Evolutionary conservation across 306 rosid genomes (phyloP).

Genomic region (Glycine tomentella): DNA sequence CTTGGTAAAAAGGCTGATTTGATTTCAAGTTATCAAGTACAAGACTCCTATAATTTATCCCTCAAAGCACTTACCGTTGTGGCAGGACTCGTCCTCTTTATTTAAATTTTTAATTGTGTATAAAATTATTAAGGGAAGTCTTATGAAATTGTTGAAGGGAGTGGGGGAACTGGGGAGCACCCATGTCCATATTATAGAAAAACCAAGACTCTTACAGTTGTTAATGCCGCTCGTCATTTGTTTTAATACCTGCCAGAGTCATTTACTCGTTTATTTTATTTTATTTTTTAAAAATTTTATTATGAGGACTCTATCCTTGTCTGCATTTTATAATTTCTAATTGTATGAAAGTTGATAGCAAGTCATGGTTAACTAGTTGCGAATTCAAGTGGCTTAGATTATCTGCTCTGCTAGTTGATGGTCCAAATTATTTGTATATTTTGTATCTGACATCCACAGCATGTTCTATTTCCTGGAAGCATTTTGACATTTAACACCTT

Average conservation of each 20-base stretch:
- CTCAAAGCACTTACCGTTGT: too few relatives aligned
- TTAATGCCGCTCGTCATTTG: background rate
- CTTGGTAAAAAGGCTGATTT: too few relatives aligned
- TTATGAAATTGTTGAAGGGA: background rate
- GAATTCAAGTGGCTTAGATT: background rate
- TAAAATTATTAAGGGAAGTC: background rate
- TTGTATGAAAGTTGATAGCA: conserved; percentile 18
- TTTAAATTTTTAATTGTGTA: background rate
- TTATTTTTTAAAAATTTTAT: too few relatives aligned
- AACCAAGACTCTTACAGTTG: background rate
- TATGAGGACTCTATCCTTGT: background rate
- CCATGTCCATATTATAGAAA: background rate
- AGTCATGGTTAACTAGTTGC: background rate
- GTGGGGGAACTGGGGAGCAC: background rate
- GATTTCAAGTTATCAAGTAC: too few relatives aligned
- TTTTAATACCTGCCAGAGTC: background rate
- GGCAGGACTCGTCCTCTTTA: too few relatives aligned
- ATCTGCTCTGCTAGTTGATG: background rate
- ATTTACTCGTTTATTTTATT: background rate
- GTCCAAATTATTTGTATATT: conserved; percentile 17
- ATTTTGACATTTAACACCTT: background rate
- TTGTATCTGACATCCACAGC: background rate
- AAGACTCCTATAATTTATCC: too few relatives aligned
- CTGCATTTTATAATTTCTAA: background rate
- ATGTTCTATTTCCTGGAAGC: conserved; percentile 30